Conservation (phyloP, 2,329 filamentous ascomycete species). For the Exophiala calicioides region DNA sequence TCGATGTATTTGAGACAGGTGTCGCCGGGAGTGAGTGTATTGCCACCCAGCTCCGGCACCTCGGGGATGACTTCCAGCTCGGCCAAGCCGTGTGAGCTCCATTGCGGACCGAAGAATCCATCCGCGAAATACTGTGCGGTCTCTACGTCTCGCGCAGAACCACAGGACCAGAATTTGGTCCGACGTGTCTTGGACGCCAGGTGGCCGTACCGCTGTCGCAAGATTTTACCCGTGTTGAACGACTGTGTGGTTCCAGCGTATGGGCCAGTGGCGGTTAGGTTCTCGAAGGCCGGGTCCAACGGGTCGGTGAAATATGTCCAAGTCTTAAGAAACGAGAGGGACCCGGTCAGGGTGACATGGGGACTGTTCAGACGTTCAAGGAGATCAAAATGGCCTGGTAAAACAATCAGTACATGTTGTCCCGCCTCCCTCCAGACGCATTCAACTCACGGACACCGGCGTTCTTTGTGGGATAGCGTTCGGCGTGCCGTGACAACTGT, state of each 20-base stretch:
- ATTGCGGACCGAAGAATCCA: conserved; percentile 57
- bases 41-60: conserved; percentile 48
- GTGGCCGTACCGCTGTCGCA: conserved; percentile 55
- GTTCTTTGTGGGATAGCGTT: conserved; percentile 57
- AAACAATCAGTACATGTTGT: conserved; percentile 27
- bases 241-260: conserved; percentile 57
- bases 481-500: conserved; percentile 59
- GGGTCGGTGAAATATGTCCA: conserved; percentile 56
- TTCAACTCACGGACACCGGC: conserved; percentile 51
- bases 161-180: conserved; percentile 57
- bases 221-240: conserved; percentile 56
- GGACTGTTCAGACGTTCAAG: conserved; percentile 49
- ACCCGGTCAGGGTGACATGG: conserved; percentile 48
- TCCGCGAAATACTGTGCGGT: conserved; percentile 57
- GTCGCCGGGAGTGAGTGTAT: conserved; percentile 60
- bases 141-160: conserved; percentile 56
- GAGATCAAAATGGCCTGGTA: conserved; percentile 50
- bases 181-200: conserved; percentile 42
- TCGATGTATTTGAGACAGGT: conserved; percentile 43
- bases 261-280: conserved; percentile 57
- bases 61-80: conserved; percentile 58
- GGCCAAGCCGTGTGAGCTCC: conserved; percentile 38
- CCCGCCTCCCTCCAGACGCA: background rate
- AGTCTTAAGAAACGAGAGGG: conserved; percentile 55
- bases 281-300: conserved; percentile 50